Conservation (phyloP, 257 asterid genomes). For the Solanum clarkiae region DNA sequence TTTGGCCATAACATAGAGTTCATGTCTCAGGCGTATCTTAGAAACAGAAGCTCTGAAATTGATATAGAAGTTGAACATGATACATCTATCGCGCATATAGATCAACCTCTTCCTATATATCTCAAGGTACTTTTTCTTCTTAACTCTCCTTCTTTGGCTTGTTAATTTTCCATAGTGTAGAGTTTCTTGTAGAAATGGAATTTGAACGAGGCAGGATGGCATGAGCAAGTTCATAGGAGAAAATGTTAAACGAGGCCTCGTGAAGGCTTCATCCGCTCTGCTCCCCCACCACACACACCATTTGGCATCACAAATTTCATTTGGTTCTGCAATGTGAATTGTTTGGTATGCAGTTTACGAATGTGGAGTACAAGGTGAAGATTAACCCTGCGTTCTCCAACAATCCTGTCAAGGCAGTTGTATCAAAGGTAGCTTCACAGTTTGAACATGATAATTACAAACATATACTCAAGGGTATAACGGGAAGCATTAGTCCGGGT, state of each 20-base stretch:
- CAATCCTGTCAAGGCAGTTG: slow-evolving; percentile 52
- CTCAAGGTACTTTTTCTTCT: slow-evolving; percentile 41
- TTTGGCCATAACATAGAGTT: slow-evolving; percentile 54
- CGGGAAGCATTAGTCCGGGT: slow-evolving; percentile 84
- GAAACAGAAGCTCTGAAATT: slow-evolving; percentile 39
- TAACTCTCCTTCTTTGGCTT: neutral
- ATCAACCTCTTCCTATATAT: slow-evolving; percentile 65
- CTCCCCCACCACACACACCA: neutral
- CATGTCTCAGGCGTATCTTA: slow-evolving; percentile 38
- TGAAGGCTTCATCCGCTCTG: neutral
- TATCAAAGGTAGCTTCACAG: slow-evolving; percentile 44
- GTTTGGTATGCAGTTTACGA: slow-evolving; percentile 54
- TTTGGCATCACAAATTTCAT: neutral
- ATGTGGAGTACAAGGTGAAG: slow-evolving; percentile 78
- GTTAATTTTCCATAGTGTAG: neutral
- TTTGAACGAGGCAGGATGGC: no score
- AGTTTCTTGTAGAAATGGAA: no score
- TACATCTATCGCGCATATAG: slow-evolving; percentile 7
- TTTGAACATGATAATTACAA: slow-evolving; percentile 46
- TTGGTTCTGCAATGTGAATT: neutral
- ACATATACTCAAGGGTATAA: slow-evolving; percentile 73
- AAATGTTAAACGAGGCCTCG: neutral
- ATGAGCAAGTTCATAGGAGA: no score
- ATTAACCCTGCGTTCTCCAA: slow-evolving; percentile 20
- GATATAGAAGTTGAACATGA: slow-evolving; percentile 59